Percentiles rank a stretch among this genome's conserved stretches.
phyloP scores from a whole-genome alignment of 768 basidiomycete species.

The Leccinum variicolor region DNA sequence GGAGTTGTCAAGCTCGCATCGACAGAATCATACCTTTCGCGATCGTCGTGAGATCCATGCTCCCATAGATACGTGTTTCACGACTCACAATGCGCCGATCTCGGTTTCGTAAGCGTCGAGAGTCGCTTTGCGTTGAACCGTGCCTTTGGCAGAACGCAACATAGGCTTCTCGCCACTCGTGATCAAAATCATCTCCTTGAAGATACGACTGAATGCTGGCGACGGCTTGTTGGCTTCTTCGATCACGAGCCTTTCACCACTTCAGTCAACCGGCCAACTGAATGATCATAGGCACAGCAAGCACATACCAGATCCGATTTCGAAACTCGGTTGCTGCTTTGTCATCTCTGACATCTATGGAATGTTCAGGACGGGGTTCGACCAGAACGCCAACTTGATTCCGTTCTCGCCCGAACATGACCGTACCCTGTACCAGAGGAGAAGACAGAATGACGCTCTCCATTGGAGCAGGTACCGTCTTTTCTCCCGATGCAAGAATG shows the following conservation, averaged over 20 bases:
- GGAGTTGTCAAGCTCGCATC: slow-evolving; percentile 24
- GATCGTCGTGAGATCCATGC: neutral
- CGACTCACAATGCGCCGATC: slow-evolving; percentile 43
- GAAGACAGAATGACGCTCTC: slow-evolving; percentile 22
- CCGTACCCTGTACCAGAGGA: slow-evolving; percentile 17
- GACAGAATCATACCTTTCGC: slow-evolving; percentile 30
- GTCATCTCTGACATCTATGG: slow-evolving; percentile 21
- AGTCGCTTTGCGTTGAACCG: slow-evolving; percentile 39
- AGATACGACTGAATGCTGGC: slow-evolving; percentile 43
- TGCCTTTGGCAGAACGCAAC: slow-evolving; percentile 43
- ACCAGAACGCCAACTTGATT: slow-evolving; percentile 32
- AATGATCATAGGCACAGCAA: neutral
- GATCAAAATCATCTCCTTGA: slow-evolving; percentile 53
- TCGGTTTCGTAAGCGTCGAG: slow-evolving; percentile 40
- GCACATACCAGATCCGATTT: slow-evolving; percentile 29
- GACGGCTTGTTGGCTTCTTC: slow-evolving; percentile 42
- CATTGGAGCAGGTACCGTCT: slow-evolving; percentile 28
- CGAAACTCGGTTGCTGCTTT: slow-evolving; percentile 26
- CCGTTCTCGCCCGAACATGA: slow-evolving; percentile 35
- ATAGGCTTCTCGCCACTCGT: slow-evolving; percentile 41
- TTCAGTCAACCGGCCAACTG: neutral
- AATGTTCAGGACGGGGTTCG: slow-evolving; percentile 17
- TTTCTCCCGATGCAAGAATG: slow-evolving; percentile 24
- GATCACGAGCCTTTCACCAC: slow-evolving; percentile 32
- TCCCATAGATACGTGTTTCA: neutral